Base-by-base conservation (phyloP, 164 flowering plant genomes). In the Aristolochia californica region DNA sequence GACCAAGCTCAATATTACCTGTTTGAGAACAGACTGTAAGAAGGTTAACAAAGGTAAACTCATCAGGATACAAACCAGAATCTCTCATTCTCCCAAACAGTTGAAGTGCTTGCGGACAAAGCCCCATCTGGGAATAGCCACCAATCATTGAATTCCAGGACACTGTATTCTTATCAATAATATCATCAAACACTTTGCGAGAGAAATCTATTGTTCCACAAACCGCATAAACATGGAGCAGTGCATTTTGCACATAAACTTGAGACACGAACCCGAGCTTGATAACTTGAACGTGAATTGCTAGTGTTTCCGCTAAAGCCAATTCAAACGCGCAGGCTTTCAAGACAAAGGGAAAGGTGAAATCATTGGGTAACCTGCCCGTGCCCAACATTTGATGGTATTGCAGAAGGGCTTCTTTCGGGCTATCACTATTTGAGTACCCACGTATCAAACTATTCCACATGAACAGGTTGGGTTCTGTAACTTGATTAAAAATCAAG, bases 81-180 rank as follows among this genome's bases (percentile, higher is more conserved):
- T 61, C 62, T 56, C 70, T 63, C 82, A 79, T 79, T 51, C 58
- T 62, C 25, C 20, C 21, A 60, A 81, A 79, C 24, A 82, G 65
- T 9, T 56, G 53, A 56, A 76, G 73, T 0, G 72, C 78, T 56
- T 76, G 72, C 47, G 62, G 44, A 54, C 56, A 61, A 12, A 25
- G 58, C 13, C 81, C 77, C 22, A 43, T 30, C 56, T 48, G 72
- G 48, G 71, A 68, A 70, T 80, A 80, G 56, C 79, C 85, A 60
- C 73, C 72, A 34, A 80, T 75, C 79, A 83, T 70, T 17, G 78
- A 70, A 56, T 77, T 80, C 88, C 85, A 80, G 16, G 83, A 72
- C 27, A 83, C 78, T 45, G 78, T 21, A 60, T 63, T 75, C 69
- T 61, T 80, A 0, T 67, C 76, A 26, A 45, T 22, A 18, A 74